Evolutionary conservation across 257 asterid genomes (phyloP).

Genomic region (Avicennia marina): DNA sequence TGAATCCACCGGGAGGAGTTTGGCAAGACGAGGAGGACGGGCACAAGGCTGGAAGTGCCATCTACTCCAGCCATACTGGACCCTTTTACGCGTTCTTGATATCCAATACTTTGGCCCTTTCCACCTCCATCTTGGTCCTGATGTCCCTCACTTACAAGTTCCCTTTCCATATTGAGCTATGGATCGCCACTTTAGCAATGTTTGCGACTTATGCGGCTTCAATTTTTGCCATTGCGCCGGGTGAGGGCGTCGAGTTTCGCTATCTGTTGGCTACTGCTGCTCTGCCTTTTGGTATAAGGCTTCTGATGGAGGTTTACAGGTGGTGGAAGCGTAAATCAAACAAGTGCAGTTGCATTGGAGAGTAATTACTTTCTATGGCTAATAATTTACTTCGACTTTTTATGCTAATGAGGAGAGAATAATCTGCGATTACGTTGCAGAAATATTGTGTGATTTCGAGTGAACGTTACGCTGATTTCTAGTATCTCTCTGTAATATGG

Average conservation of each 20-base stretch:
- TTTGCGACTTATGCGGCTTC: constrained; percentile 30
- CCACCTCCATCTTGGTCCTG: constrained; percentile 23
- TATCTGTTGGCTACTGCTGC: constrained; percentile 20
- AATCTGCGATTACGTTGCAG: too few relatives aligned
- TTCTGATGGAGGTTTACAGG: neutral
- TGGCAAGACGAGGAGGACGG: constrained; percentile 11
- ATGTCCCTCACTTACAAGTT: constrained; percentile 23
- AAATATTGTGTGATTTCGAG: too few relatives aligned
- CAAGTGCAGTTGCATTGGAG: too few relatives aligned
- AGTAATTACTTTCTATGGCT: too few relatives aligned
- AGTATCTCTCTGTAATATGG: too few relatives aligned
- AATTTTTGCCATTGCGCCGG: constrained; percentile 24
- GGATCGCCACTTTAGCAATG: constrained; percentile 30
- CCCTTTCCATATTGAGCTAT: constrained; percentile 32
- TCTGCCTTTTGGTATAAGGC: constrained; percentile 24
- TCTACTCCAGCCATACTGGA: constrained; percentile 6
- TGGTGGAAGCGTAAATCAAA: neutral
- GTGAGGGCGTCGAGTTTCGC: constrained; percentile 20
- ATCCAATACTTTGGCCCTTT: constrained; percentile 26
- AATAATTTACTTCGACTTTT: too few relatives aligned
- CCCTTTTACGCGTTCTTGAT: constrained; percentile 8
- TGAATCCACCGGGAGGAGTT: constrained; percentile 17
- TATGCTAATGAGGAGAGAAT: too few relatives aligned
- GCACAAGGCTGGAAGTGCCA: constrained; percentile 17
- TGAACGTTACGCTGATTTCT: too few relatives aligned